Evolutionary conservation across 2,329 filamentous ascomycete species (phyloP), one percentile per base, ranked within the genome.

Genomic region (Knufia petricola): DNA sequence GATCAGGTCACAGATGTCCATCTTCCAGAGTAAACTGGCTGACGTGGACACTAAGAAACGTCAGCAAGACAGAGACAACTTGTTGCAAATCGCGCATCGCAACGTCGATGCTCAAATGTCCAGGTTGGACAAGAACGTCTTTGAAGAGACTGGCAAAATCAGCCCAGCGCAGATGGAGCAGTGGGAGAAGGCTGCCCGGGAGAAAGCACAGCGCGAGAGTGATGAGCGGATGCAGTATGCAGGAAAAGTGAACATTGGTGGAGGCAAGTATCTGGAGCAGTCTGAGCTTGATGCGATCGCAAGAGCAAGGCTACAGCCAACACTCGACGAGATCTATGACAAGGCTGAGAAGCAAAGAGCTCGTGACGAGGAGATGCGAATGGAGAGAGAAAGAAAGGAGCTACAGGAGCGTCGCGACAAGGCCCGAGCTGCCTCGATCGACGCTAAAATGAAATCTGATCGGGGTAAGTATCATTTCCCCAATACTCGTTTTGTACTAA

Each of bases 41-140:
- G 73, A 82, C 54, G 77, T 87, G 1, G 85, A 92, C 58, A 74
- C 76, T 48, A 78, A 82, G 59, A 90, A 90, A 66, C 77, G 85
- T 36, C 74, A 82, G 50, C 75, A 78, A 37, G 89, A 95, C 58
- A 82, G 87, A 10, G 83, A 85, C 48, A 73, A 77, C 1, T 70
- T 96, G 1, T 71, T 95, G 55, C 84, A 84, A 8, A 81, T 81
- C 2, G 90, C 90, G 1, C 85, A 89, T 61, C 81, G 84, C 38
- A 94, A 94, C 56, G 90, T 95, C n/a, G 80, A 82, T 55, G 81
- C 81, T 17, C 79, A 78, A 36, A 76, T 95, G 56, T 79, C 85
- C 52, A 78, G 76, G 34, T 88, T 95, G 73, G 90, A 96, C 52
- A 80, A 89, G 63, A 60, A 46, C 47, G 50, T 47, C 4, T 53